phyloP scores from a whole-genome alignment of 352 stramenopile species.

The Thalassiosira allenii region DNA sequence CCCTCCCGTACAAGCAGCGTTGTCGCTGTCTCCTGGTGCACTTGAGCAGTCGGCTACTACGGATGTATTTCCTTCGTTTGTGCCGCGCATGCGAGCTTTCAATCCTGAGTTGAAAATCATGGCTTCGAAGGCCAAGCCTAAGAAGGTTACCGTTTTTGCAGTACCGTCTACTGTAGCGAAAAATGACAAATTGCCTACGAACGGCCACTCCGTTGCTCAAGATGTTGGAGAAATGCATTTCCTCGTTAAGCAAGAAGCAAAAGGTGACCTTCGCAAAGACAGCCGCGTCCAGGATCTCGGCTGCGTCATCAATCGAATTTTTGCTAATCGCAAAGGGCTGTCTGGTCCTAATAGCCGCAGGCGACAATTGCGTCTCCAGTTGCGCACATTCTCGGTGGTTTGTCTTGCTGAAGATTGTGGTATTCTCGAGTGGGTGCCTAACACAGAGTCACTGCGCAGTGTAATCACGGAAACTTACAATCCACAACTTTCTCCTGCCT shows the following conservation, averaged over 20 bases:
- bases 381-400: constrained; percentile 99
- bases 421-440: constrained; percentile 99
- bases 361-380: constrained; percentile 90
- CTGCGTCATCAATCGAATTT: constrained; percentile 99
- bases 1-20: constrained; percentile 84
- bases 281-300: constrained; percentile 99
- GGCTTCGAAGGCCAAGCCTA: constrained; percentile 98
- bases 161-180: constrained; percentile 74
- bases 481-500: constrained; percentile 70
- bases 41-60: constrained; percentile 40
- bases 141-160: constrained; percentile 92
- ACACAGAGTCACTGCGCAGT: constrained; percentile 93
- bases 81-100: constrained; percentile 84
- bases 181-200: constrained; percentile 65
- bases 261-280: constrained; percentile 99
- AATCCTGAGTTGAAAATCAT: constrained; percentile 92
- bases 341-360: constrained; percentile 62
- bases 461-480: constrained; percentile 85
- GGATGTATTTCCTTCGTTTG: constrained; percentile 81
- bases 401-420: constrained; percentile 99
- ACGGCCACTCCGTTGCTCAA: constrained; percentile 33
- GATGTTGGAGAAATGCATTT: constrained; percentile 87
- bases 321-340: constrained; percentile 77
- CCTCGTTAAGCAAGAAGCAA: constrained; percentile 92
- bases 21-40: constrained; percentile 66